Conservation (phyloP, 2,329 filamentous ascomycete genomes). For the Fusarium abutilonis region DNA sequence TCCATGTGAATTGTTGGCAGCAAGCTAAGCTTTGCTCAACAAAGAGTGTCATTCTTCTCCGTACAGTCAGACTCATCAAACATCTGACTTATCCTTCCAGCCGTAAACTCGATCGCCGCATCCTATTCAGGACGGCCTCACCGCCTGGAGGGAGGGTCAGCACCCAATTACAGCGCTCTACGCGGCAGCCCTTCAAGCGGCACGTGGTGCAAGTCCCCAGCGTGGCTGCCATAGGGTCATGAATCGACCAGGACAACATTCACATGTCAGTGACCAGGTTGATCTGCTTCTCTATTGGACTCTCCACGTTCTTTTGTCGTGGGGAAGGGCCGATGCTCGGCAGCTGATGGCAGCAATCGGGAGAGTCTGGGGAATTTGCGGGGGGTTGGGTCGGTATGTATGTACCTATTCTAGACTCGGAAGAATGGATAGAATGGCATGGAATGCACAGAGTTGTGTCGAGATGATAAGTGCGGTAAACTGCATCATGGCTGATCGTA, state of each 20-base stretch:
- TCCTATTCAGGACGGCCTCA: constrained; percentile 25
- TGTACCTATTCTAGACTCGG: neutral
- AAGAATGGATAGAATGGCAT: neutral
- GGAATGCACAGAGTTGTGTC: neutral
- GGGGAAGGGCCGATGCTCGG: constrained; percentile 25
- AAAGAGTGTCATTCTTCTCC: neutral
- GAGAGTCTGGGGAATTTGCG: constrained; percentile 39
- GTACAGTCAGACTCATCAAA: constrained; percentile 2
- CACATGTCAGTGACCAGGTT: constrained; percentile 32
- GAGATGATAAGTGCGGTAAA: neutral
- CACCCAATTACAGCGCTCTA: constrained; percentile 20
- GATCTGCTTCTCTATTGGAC: constrained; percentile 18
- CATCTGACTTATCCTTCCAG: constrained; percentile 22
- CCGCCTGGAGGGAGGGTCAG: constrained; percentile 21
- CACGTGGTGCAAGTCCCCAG: constrained; percentile 34
- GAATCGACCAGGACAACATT: constrained; percentile 16
- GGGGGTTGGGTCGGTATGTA: constrained; percentile 5
- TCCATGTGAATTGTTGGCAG: too few species aligned
- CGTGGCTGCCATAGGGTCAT: constrained; percentile 33
- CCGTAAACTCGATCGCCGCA: constrained; percentile 2
- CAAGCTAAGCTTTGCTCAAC: too few species aligned
- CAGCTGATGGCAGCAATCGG: constrained; percentile 27
- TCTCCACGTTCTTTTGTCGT: constrained; percentile 18
- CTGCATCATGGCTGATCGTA: constrained; percentile 17
- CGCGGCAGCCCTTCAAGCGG: constrained; percentile 12